These are phyloP conservation scores for Scheffersomyces coipomensis DNA, from an alignment of 805 yeast genomes.

Conservation along the genomic window DNA sequence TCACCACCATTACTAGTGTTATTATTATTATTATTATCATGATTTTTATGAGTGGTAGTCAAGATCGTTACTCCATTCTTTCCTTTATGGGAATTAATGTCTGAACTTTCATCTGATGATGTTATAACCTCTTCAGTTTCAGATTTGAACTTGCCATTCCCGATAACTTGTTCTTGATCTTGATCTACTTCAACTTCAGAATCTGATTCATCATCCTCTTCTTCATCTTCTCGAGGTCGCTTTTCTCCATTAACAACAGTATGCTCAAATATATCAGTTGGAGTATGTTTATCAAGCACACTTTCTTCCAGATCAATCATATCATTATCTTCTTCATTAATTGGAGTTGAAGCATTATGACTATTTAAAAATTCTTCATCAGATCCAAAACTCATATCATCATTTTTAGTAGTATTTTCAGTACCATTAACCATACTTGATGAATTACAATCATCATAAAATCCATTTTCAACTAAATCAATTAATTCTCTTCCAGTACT, in stretches of 20 bases:
- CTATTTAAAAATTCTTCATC: conserved; percentile 17
- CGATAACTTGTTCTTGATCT: background rate
- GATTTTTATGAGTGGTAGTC: background rate
- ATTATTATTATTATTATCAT: background rate
- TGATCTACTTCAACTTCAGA: too few relatives aligned
- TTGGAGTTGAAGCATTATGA: conserved; percentile 27
- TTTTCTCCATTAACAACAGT: conserved; percentile 9
- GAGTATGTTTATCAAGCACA: background rate
- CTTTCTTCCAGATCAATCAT: background rate
- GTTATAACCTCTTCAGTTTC: background rate
- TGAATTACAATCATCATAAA: conserved; percentile 4
- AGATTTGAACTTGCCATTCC: background rate
- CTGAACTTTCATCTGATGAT: background rate
- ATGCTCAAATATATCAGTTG: conserved; percentile 16
- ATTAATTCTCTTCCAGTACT: conserved; percentile 26
- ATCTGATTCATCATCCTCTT: conserved; percentile 2
- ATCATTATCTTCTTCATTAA: conserved; percentile 15
- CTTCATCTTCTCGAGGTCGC: conserved; percentile 16
- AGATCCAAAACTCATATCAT: conserved; percentile 17
- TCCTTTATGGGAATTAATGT: background rate
- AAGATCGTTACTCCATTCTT: background rate
- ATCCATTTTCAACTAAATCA: conserved; percentile 18
- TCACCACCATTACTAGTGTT: background rate
- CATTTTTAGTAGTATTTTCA: conserved; percentile 12
- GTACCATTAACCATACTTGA: background rate